Evolutionary conservation across 176 grass and related monocot genomes (phyloP).

Genomic region (Carex cristatella): DNA sequence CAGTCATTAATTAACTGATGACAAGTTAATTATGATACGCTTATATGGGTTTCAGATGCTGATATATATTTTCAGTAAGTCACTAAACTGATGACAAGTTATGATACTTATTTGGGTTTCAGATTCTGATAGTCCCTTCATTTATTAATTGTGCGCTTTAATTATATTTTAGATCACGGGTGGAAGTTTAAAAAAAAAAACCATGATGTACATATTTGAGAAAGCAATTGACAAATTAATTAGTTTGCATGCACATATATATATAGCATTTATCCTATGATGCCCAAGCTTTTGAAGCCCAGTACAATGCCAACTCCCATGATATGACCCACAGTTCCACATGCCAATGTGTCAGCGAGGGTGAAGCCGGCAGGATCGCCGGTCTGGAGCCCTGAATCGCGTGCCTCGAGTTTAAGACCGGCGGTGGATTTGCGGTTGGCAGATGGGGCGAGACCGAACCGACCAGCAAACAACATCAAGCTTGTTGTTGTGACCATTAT

Average conservation of each 20-base stretch:
- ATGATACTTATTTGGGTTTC: no score
- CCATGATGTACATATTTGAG: conserved; percentile 1
- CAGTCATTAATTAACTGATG: no score
- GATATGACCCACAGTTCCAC: conserved; percentile 78
- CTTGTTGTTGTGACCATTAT: conserved; percentile 90
- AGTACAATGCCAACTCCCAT: conserved; percentile 84
- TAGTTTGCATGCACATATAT: no score
- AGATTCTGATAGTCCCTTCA: background rate
- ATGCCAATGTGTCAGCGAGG: conserved; percentile 77
- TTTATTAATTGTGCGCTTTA: background rate
- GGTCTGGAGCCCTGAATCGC: conserved; percentile 86
- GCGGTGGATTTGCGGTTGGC: conserved; percentile 87
- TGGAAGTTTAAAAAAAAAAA: background rate
- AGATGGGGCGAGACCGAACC: conserved; percentile 94
- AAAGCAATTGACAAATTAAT: background rate
- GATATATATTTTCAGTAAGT: no score
- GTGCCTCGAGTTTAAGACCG: conserved; percentile 80
- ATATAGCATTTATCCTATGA: conserved; percentile 45
- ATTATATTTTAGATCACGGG: background rate
- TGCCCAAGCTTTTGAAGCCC: conserved; percentile 80
- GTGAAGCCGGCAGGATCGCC: conserved; percentile 96
- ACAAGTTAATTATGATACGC: no score
- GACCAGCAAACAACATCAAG: conserved; percentile 89
- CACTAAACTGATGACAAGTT: no score
- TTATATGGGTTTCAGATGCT: no score